phyloP scores from a whole-genome alignment of 2,329 filamentous ascomycete genomes.

The Botrytis deweyae region DNA sequence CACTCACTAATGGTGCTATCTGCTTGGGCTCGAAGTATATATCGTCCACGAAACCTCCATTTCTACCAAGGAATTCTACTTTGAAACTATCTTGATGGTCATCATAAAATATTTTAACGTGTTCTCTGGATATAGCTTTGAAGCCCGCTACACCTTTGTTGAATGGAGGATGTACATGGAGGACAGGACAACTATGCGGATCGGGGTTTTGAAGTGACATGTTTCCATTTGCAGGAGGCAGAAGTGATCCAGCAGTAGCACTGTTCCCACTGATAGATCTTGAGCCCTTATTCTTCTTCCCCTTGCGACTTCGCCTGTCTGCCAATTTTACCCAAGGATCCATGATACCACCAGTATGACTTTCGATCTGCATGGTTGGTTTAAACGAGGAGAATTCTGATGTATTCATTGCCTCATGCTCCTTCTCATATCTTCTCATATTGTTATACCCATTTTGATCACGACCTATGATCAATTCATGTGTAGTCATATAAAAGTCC shows the following conservation, averaged over 20 bases:
- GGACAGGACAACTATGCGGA: slow-evolving; percentile 60
- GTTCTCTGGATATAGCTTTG: slow-evolving; percentile 71
- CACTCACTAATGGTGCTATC: slow-evolving; percentile 59
- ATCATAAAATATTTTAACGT: slow-evolving; percentile 72
- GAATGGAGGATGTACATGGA: slow-evolving; percentile 70
- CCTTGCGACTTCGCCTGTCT: slow-evolving; percentile 26
- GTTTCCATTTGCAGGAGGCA: background rate
- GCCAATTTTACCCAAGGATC: slow-evolving; percentile 12
- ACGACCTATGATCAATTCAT: slow-evolving; percentile 69
- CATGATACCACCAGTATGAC: slow-evolving; percentile 67
- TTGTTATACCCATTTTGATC: slow-evolving; percentile 48
- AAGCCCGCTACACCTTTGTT: slow-evolving; percentile 61
- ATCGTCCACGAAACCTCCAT: slow-evolving; percentile 69
- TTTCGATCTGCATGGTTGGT: slow-evolving; percentile 59
- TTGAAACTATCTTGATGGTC: slow-evolving; percentile 62
- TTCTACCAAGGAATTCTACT: slow-evolving; percentile 55
- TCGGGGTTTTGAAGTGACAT: slow-evolving; percentile 48
- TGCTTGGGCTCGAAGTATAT: slow-evolving; percentile 53
- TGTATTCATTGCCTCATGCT: slow-evolving; percentile 43
- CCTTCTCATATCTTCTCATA: slow-evolving; percentile 8
- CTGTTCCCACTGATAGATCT: slow-evolving; percentile 44
- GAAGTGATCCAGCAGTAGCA: slow-evolving; percentile 25
- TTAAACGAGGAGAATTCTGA: slow-evolving; percentile 49
- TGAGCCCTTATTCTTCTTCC: slow-evolving; percentile 45
- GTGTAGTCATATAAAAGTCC: slow-evolving; percentile 76